Conservation (phyloP, 352 stramenopile genomes). For the Pythium rhizo-oryzae region DNA sequence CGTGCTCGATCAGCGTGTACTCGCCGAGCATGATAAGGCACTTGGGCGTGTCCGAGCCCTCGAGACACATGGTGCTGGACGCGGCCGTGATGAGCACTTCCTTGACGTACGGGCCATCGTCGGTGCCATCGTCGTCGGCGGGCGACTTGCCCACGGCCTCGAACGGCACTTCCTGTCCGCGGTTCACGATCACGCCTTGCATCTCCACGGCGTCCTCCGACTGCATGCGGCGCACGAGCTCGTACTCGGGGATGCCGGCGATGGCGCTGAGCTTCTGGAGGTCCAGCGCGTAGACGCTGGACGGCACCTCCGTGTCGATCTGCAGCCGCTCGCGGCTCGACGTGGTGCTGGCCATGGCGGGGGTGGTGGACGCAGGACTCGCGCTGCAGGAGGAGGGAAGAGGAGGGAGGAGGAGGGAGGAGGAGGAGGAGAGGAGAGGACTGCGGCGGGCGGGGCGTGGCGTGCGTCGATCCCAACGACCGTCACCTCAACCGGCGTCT, state of each 20-base stretch:
- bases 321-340: conserved; percentile 36
- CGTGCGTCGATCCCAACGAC: conserved; percentile 14
- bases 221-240: conserved; percentile 77
- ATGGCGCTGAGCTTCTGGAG: conserved; percentile 70
- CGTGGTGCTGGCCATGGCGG: conserved; percentile 12
- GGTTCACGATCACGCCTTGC: conserved; percentile 80
- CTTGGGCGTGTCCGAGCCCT: conserved; percentile 79
- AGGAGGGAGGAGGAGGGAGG: background rate
- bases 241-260: conserved; percentile 58
- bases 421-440: background rate
- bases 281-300: conserved; percentile 75
- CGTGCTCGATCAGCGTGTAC: conserved; percentile 83
- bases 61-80: conserved; percentile 78
- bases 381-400: background rate
- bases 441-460: background rate
- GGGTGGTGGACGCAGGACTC: no score
- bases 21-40: conserved; percentile 74
- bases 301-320: conserved; percentile 80
- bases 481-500: conserved; percentile 12
- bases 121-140: conserved; percentile 2
- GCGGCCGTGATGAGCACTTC: conserved; percentile 82
- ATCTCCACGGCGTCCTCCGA: conserved; percentile 76
- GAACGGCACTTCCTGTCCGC: conserved; percentile 77
- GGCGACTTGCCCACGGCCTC: conserved; percentile 65
- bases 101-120: conserved; percentile 42